phyloP scores from a whole-genome alignment of 2,329 filamentous ascomycete genomes.

The Gnomoniopsis sp. region DNA sequence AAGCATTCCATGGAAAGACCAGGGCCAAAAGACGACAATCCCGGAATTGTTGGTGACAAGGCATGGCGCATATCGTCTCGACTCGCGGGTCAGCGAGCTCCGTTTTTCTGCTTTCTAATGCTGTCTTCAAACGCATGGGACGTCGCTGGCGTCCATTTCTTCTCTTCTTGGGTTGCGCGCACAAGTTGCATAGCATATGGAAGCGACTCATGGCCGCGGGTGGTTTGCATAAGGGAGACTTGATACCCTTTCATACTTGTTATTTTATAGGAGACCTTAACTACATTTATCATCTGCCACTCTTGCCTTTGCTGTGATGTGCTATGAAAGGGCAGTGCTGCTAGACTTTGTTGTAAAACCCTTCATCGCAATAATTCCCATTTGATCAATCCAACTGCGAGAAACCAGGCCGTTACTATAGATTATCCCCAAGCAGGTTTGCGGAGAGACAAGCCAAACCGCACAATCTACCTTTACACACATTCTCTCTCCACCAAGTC shows the following conservation, averaged over 20 bases:
- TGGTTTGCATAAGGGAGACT: not conserved
- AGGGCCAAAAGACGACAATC: not conserved
- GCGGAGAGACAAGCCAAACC: no score
- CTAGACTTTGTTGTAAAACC: no score
- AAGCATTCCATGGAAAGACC: not conserved
- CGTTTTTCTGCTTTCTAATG: not conserved
- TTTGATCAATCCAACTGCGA: no score
- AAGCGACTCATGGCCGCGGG: not conserved
- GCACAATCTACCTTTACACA: no score
- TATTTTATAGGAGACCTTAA: not conserved
- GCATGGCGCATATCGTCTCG: not conserved
- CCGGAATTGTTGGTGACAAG: not conserved
- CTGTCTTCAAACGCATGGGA: not conserved
- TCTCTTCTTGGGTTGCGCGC: not conserved
- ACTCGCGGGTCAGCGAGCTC: no score
- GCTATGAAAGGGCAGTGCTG: not conserved
- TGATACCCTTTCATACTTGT: not conserved
- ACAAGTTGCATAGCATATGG: not conserved
- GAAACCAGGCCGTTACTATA: no score
- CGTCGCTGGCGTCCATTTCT: not conserved
- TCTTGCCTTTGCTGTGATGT: not conserved
- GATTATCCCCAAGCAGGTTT: no score
- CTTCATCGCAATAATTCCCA: no score
- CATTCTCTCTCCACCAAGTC: no score
- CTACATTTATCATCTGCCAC: not conserved